Percentiles rank a stretch among this genome's conserved stretches.
Evolutionary conservation across 768 basidiomycete genomes (phyloP).

Genomic region (Cytidiella melzeri): DNA sequence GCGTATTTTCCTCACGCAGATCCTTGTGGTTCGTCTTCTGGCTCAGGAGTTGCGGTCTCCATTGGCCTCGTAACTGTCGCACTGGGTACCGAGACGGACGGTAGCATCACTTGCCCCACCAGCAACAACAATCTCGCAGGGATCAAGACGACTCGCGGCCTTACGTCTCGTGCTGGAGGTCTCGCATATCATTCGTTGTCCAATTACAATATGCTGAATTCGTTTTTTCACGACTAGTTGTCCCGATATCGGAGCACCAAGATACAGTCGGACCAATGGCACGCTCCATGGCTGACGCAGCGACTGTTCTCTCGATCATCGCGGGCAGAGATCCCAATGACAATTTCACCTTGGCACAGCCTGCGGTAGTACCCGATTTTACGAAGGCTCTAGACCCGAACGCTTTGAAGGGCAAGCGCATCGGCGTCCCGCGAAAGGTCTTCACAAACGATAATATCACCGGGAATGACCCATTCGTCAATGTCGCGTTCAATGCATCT

Average conservation of each 20-base stretch:
- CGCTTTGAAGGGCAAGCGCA: constrained; percentile 39
- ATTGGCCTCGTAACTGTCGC: constrained; percentile 38
- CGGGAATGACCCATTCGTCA: constrained; percentile 19
- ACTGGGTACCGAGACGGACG: constrained; percentile 43
- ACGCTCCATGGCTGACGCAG: constrained; percentile 30
- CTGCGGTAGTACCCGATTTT: constrained; percentile 44
- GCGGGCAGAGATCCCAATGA: constrained; percentile 36
- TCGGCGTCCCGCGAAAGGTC: constrained; percentile 37
- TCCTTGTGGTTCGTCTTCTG: constrained; percentile 50
- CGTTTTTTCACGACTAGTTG: constrained; percentile 33
- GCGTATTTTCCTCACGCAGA: constrained; percentile 38
- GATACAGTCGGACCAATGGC: constrained; percentile 33
- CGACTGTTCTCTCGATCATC: constrained; percentile 31
- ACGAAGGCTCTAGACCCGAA: constrained; percentile 41
- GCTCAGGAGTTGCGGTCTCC: constrained; percentile 41
- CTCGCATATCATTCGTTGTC: neutral
- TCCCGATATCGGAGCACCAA: constrained; percentile 37
- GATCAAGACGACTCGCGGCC: constrained; percentile 32
- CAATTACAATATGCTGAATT: constrained; percentile 42
- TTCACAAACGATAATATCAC: constrained; percentile 16
- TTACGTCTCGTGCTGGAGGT: constrained; percentile 32
- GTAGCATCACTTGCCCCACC: constrained; percentile 41
- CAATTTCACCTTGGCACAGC: constrained; percentile 35
- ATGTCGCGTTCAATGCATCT: constrained; percentile 31
- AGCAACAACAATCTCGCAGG: constrained; percentile 36